These are phyloP conservation scores for Aspergillus hiratsukae DNA, from an alignment of 2,329 filamentous ascomycete genomes.

Conservation along the genomic window DNA sequence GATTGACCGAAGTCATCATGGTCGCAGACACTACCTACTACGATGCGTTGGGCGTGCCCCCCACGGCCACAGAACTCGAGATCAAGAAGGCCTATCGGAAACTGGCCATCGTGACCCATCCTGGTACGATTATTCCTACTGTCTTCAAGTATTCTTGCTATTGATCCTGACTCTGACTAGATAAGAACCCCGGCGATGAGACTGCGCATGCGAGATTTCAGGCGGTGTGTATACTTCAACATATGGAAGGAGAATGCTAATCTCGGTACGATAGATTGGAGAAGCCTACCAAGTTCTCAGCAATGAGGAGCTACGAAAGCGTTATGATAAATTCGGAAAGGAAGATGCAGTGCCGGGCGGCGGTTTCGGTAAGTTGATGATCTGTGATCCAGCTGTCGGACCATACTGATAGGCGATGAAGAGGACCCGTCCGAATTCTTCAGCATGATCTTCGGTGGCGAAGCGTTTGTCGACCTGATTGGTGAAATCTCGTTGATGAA, in stretches of 20 bases:
- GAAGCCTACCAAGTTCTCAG: slow-evolving; percentile 76
- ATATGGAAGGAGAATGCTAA: slow-evolving; percentile 5
- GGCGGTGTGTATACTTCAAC: slow-evolving; percentile 51
- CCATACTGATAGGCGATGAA: slow-evolving; percentile 23
- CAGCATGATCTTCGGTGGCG: slow-evolving; percentile 94
- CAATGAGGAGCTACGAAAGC: slow-evolving; percentile 77
- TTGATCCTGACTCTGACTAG: slow-evolving; percentile 42
- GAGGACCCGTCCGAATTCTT: slow-evolving; percentile 97
- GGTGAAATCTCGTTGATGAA: slow-evolving; percentile 99
- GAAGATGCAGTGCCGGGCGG: slow-evolving; percentile 85
- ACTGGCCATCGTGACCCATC: slow-evolving; percentile 88
- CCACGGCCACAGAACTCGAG: slow-evolving; percentile 81
- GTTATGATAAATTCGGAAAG: slow-evolving; percentile 97
- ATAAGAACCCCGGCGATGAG: slow-evolving; percentile 97
- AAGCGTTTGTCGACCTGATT: slow-evolving; percentile 93
- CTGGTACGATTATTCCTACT: slow-evolving; percentile 51
- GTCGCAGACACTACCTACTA: slow-evolving; percentile 87
- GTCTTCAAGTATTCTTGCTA: slow-evolving; percentile 10
- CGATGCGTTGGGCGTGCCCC: slow-evolving; percentile 77
- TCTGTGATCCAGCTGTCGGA: neutral
- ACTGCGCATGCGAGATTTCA: slow-evolving; percentile 94
- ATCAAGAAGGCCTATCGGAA: slow-evolving; percentile 98
- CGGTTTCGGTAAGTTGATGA: slow-evolving; percentile 66
- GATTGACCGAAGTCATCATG: slow-evolving; percentile 50
- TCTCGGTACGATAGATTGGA: slow-evolving; percentile 48